A percentile compares a stretch with the other conserved stretches of the same genome.
phyloP scores from a whole-genome alignment of 495 filamentous ascomycete genomes.

The Xylaria flabelliformis region DNA sequence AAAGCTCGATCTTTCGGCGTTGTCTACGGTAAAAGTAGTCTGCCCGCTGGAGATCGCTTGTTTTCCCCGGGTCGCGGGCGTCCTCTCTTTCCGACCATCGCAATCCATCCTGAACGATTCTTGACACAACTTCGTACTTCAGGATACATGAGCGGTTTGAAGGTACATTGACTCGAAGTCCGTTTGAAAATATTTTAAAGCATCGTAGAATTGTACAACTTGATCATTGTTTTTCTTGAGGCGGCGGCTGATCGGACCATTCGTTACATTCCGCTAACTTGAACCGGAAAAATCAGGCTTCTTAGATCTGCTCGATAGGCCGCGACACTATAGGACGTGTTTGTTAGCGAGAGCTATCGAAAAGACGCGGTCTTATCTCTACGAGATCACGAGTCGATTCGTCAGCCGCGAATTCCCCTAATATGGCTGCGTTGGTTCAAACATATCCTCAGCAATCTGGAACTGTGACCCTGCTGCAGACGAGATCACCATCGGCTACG shows the following conservation, averaged over 20 bases:
- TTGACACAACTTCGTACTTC: neutral
- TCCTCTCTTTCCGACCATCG: constrained; percentile 45
- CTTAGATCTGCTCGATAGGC: constrained; percentile 3
- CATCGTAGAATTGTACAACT: neutral
- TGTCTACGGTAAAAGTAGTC: constrained; percentile 60
- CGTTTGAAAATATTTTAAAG: neutral
- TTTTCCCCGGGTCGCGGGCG: constrained; percentile 59
- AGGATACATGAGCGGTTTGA: constrained; percentile 8
- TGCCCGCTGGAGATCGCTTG: constrained; percentile 48
- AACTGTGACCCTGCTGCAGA: constrained; percentile 82
- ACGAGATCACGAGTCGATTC: constrained; percentile 30
- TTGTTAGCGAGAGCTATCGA: constrained; percentile 26
- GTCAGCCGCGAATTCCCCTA: constrained; percentile 37
- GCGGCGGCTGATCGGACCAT: neutral
- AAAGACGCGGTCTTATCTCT: constrained; percentile 27
- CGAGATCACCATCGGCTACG: constrained; percentile 73
- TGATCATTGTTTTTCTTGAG: neutral
- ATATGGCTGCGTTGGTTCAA: constrained; percentile 92
- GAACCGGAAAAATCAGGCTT: neutral
- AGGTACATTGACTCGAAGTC: constrained; percentile 16
- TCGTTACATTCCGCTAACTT: constrained; percentile 14
- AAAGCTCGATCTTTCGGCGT: constrained; percentile 33
- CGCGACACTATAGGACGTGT: constrained; percentile 12
- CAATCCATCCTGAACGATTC: constrained; percentile 17
- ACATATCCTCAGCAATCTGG: constrained; percentile 82